phyloP scores from a whole-genome alignment of 305 asterid species.

The Rubia tinctorum region DNA sequence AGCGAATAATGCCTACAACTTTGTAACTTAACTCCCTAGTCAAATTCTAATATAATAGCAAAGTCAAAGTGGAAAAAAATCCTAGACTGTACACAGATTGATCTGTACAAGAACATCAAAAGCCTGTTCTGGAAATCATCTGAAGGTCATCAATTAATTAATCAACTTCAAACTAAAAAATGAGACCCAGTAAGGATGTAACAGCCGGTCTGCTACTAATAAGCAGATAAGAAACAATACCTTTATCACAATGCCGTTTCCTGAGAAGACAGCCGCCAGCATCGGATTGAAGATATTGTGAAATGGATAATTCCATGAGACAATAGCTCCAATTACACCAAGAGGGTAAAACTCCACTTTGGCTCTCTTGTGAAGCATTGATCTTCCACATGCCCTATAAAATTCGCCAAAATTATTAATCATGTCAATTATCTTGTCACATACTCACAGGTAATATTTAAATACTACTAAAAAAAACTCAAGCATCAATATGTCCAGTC shows the following conservation, averaged over 20 bases:
- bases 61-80: not conserved
- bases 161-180: not conserved
- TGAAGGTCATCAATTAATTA: not conserved
- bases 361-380: conserved; percentile 96
- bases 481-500: not conserved
- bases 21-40: not conserved
- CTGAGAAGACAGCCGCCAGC: conserved; percentile 98
- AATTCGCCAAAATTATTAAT: not conserved
- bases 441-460: not conserved
- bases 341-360: conserved; percentile 94
- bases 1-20: not conserved
- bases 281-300: conserved; percentile 98
- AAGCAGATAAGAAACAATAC: conserved; percentile 27
- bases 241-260: conserved; percentile 94
- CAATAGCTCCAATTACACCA: conserved; percentile 96
- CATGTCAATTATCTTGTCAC: not conserved
- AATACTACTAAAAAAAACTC: conserved; percentile 1
- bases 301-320: conserved; percentile 98
- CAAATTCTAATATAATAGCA: not conserved
- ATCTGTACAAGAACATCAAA: not conserved
- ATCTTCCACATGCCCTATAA: conserved; percentile 81
- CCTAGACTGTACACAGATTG: not conserved
- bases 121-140: not conserved
- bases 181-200: conserved; percentile 3
- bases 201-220: conserved; percentile 5